Conservation (phyloP, 768 basidiomycete species). For the Macrolepiota fuliginosa region DNA sequence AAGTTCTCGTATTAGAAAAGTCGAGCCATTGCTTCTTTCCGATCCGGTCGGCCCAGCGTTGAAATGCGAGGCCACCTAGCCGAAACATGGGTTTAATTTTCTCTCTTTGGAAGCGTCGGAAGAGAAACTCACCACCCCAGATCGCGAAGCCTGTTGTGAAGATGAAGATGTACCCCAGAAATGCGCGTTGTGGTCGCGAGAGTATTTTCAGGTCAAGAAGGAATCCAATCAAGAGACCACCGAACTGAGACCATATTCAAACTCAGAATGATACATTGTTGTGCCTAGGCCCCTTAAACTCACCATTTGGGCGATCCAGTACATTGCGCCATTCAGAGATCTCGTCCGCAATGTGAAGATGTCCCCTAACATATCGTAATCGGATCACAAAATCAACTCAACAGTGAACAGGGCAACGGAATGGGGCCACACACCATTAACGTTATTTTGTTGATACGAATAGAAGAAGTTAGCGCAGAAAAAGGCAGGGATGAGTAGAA, state of each 20-base stretch:
- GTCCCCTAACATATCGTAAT: constrained; percentile 14
- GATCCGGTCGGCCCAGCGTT: constrained; percentile 23
- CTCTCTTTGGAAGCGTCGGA: background rate
- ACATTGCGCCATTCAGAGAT: constrained; percentile 27
- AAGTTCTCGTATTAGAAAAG: constrained; percentile 20
- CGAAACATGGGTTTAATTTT: background rate
- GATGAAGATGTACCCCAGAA: constrained; percentile 23
- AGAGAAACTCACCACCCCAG: constrained; percentile 22
- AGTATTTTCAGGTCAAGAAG: constrained; percentile 25
- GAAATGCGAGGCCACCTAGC: constrained; percentile 25
- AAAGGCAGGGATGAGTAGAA: constrained; percentile 26
- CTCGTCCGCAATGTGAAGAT: constrained; percentile 26
- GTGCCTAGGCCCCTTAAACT: background rate
- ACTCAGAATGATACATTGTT: background rate
- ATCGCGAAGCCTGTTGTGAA: constrained; percentile 24
- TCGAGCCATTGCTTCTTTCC: constrained; percentile 26
- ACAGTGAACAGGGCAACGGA: background rate
- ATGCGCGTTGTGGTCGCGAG: constrained; percentile 26
- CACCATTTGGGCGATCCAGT: constrained; percentile 30
- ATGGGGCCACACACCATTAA: constrained; percentile 19
- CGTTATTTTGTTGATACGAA: constrained; percentile 27
- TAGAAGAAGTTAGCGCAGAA: constrained; percentile 32
- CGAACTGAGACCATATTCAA: constrained; percentile 15
- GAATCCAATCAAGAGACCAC: constrained; percentile 23
- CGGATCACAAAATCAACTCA: background rate